Percentiles rank a stretch among this genome's conserved stretches.
Conservation (phyloP, 2,329 filamentous ascomycete genomes). For the Colletotrichum theobromicola region DNA sequence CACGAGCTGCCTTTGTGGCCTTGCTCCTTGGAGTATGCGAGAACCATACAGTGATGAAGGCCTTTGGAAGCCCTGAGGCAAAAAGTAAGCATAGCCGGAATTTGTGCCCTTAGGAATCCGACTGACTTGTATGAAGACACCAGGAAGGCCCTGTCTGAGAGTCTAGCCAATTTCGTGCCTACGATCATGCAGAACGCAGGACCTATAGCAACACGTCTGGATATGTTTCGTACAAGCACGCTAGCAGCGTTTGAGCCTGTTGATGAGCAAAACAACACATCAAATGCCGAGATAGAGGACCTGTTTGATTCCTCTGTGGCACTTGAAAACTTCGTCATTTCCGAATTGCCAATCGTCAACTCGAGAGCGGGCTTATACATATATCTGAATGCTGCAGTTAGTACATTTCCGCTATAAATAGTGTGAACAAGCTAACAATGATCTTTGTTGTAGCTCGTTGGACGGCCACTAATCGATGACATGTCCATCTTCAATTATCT, state of each 20-base stretch:
- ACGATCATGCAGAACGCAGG: constrained; percentile 62
- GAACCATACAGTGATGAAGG: constrained; percentile 58
- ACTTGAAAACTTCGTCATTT: constrained; percentile 57
- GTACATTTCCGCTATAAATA: constrained; percentile 28
- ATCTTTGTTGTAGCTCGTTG: constrained; percentile 69
- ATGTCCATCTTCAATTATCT: constrained; percentile 78
- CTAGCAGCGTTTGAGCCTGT: constrained; percentile 60
- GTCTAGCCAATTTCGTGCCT: constrained; percentile 58
- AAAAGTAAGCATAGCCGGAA: constrained; percentile 47
- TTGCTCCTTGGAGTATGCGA: constrained; percentile 67
- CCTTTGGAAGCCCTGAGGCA: constrained; percentile 56
- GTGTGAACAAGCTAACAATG: constrained; percentile 26
- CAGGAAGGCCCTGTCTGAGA: constrained; percentile 54
- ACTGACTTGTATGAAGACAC: constrained; percentile 36
- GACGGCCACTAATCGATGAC: constrained; percentile 84
- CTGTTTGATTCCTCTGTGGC: constrained; percentile 62
- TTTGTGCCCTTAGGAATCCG: neutral
- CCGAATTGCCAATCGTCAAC: constrained; percentile 74
- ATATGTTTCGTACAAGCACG: constrained; percentile 62
- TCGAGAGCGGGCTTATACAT: constrained; percentile 85
- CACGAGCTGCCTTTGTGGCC: constrained; percentile 68
- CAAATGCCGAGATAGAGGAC: constrained; percentile 59
- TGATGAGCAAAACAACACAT: constrained; percentile 56
- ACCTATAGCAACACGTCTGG: constrained; percentile 57
- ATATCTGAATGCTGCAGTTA: constrained; percentile 81